Percentiles rank a stretch among this genome's conserved stretches.
Evolutionary conservation across 257 asterid species (phyloP).

Genomic region (Primulina tabacum): DNA sequence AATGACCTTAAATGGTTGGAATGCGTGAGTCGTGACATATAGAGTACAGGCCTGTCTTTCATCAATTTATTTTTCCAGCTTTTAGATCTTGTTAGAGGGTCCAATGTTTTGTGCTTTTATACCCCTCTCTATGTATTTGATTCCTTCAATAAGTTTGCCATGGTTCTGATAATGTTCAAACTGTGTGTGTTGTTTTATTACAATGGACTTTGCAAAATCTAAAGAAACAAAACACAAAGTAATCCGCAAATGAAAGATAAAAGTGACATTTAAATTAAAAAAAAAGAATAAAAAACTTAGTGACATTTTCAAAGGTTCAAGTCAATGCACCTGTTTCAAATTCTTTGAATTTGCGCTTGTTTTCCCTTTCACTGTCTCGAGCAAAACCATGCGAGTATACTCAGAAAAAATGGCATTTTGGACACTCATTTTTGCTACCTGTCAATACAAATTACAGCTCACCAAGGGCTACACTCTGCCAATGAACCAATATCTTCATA

Average conservation of each 20-base stretch:
- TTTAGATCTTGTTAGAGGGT: neutral
- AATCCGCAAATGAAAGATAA: neutral
- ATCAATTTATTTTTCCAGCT: neutral
- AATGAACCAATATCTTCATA: neutral
- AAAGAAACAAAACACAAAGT: neutral
- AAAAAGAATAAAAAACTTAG: neutral
- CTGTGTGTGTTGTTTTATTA: neutral
- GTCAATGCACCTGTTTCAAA: conserved; percentile 42
- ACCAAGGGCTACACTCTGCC: conserved; percentile 13
- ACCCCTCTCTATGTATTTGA: neutral
- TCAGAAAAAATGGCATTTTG: conserved; percentile 57
- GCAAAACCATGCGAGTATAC: conserved; percentile 57
- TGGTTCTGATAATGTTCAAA: neutral
- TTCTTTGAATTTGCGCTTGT: conserved; percentile 31
- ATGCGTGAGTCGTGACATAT: neutral
- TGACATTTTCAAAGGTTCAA: conserved; percentile 16
- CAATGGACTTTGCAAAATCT: neutral
- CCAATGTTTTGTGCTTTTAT: neutral
- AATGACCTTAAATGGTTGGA: neutral
- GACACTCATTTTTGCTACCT: conserved; percentile 74
- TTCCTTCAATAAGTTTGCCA: neutral
- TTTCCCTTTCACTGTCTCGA: conserved; percentile 45
- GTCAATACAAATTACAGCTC: conserved; percentile 26
- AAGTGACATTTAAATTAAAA: neutral
- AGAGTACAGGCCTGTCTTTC: neutral